A percentile compares a stretch with the other conserved stretches of the same genome.
Evolutionary conservation across 805 yeast species (phyloP).

Genomic region (Zygotorulaspora danielsina): DNA sequence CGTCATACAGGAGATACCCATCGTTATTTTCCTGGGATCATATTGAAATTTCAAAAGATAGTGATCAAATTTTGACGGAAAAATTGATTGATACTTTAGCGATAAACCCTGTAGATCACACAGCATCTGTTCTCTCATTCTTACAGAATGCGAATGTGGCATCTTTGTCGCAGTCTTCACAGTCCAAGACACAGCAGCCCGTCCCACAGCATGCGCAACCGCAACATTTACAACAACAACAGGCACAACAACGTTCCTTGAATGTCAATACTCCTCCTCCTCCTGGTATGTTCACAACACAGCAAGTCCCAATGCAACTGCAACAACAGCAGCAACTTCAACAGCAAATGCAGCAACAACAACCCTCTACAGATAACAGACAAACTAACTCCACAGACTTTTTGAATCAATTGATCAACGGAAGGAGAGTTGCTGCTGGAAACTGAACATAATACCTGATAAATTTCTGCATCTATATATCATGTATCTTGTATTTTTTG

Average conservation of each 20-base stretch:
- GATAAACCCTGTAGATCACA: slow-evolving; percentile 33
- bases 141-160: slow-evolving; percentile 27
- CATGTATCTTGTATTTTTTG: not conserved
- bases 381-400: slow-evolving; percentile 69
- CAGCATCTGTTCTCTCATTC: slow-evolving; percentile 32
- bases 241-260: slow-evolving; percentile 38
- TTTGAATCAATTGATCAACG: slow-evolving; percentile 79
- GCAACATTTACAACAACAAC: slow-evolving; percentile 26
- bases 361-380: slow-evolving; percentile 21
- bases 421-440: slow-evolving; percentile 48
- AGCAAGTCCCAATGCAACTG: slow-evolving; percentile 15
- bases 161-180: slow-evolving; percentile 30
- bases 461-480: slow-evolving; percentile 4
- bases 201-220: slow-evolving; percentile 17
- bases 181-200: slow-evolving; percentile 15
- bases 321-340: slow-evolving; percentile 24
- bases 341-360: slow-evolving; percentile 23
- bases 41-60: slow-evolving; percentile 36
- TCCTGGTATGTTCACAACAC: slow-evolving; percentile 54
- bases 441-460: slow-evolving; percentile 12
- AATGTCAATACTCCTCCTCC: slow-evolving; percentile 62
- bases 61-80: slow-evolving; percentile 31
- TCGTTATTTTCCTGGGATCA: slow-evolving; percentile 48
- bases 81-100: slow-evolving; percentile 39
- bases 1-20: slow-evolving; percentile 34